These are phyloP conservation scores for Santalum album DNA, from an alignment of 164 flowering plant genomes.

Conservation along the genomic window DNA sequence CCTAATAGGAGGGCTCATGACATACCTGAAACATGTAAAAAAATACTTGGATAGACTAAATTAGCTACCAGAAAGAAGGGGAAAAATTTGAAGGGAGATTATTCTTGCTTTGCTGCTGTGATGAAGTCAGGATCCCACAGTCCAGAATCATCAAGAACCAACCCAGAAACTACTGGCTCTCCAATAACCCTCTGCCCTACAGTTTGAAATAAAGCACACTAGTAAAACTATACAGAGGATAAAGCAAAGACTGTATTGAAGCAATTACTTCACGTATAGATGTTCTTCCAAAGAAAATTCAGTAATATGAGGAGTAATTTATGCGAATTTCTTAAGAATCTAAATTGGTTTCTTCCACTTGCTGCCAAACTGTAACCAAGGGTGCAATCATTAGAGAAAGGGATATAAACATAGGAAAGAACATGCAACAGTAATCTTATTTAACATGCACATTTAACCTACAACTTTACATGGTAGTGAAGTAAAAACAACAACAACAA, in stretches of 20 bases:
- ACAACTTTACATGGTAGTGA: too few relatives aligned
- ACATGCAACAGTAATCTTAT: too few relatives aligned
- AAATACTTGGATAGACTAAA: background rate
- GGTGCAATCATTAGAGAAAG: too few relatives aligned
- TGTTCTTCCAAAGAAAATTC: too few relatives aligned
- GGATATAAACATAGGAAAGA: too few relatives aligned
- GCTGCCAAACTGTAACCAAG: too few relatives aligned
- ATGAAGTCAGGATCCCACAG: constrained; percentile 89
- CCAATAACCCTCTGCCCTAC: constrained; percentile 94
- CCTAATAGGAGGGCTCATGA: constrained; percentile 97
- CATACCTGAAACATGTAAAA: constrained; percentile 56
- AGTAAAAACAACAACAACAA: too few relatives aligned
- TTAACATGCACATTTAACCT: too few relatives aligned
- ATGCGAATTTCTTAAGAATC: too few relatives aligned
- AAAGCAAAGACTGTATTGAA: too few relatives aligned
- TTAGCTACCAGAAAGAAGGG: background rate
- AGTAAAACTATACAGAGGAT: background rate
- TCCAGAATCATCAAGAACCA: constrained; percentile 72
- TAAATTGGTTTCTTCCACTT: too few relatives aligned
- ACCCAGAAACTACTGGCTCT: constrained; percentile 82
- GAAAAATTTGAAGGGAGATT: constrained; percentile 6
- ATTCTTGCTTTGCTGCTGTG: constrained; percentile 78
- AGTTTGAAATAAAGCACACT: constrained; percentile 14
- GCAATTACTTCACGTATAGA: too few relatives aligned
- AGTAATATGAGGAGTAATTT: background rate